A percentile compares a stretch with the other conserved stretches of the same genome.
Evolutionary conservation across 2,329 filamentous ascomycete species (phyloP).

Genomic region (Xylaria sp.): DNA sequence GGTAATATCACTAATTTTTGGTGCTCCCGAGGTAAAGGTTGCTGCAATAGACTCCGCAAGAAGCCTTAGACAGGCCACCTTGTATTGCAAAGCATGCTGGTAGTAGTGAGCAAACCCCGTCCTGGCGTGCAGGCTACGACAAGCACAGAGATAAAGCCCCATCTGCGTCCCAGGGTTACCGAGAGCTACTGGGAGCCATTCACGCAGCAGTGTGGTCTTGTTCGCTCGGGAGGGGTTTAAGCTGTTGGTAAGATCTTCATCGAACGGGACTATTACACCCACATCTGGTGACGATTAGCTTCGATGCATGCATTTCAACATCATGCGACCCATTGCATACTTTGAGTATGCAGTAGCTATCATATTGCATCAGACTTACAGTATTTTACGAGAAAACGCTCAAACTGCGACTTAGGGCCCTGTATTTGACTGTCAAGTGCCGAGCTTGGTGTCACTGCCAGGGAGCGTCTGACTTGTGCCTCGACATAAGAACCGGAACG

Average conservation of each 20-base stretch:
- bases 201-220: neutral
- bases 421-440: too few species aligned
- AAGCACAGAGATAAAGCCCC: constrained; percentile 10
- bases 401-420: too few species aligned
- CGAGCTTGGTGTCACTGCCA: too few species aligned
- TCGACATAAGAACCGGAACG: too few species aligned
- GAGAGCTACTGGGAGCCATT: constrained; percentile 11
- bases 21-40: neutral
- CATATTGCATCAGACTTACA: too few species aligned
- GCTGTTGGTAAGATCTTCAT: neutral
- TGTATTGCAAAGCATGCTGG: constrained; percentile 10
- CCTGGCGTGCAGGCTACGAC: constrained; percentile 8
- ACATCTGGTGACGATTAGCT: constrained; percentile 2
- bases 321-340: too few species aligned
- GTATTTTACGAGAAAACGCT: too few species aligned
- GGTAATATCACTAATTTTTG: neutral
- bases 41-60: neutral
- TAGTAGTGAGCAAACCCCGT: neutral
- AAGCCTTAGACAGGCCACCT: constrained; percentile 1
- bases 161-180: neutral
- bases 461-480: too few species aligned
- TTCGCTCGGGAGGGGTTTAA: neutral
- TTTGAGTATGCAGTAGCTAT: too few species aligned
- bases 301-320: too few species aligned
- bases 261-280: neutral